Conservation (phyloP, 148 eudicot genomes). For the Rhododendron mucronatum region DNA sequence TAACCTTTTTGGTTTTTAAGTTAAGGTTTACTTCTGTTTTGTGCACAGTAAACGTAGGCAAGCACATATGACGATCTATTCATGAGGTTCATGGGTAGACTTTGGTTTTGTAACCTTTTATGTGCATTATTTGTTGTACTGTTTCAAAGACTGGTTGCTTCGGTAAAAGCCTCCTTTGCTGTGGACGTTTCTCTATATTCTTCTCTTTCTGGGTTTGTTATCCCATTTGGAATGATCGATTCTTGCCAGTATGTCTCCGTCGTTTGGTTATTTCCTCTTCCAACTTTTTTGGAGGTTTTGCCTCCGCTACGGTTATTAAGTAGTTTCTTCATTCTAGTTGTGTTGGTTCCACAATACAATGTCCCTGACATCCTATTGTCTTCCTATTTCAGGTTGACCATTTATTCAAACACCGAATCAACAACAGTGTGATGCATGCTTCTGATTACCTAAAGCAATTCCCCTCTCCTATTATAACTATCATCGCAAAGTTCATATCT, state of each 20-base stretch:
- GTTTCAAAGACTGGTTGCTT: not conserved
- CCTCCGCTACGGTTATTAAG: not conserved
- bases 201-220: not conserved
- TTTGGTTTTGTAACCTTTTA: not conserved
- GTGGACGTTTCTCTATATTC: not conserved
- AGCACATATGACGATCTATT: not conserved
- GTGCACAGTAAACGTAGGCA: not conserved
- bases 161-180: not conserved
- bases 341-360: not conserved
- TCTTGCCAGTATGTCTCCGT: not conserved
- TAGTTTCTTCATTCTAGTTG: not conserved
- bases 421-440: conserved; percentile 69
- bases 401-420: conserved; percentile 85
- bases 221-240: not conserved
- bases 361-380: conserved; percentile 4
- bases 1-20: not conserved
- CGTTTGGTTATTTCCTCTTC: not conserved
- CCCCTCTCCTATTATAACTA: conserved; percentile 77
- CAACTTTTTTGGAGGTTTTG: not conserved
- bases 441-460: conserved; percentile 91
- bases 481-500: conserved; percentile 83
- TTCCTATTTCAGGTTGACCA: conserved; percentile 68
- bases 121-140: not conserved
- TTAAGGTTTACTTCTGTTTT: not conserved
- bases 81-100: not conserved